Conservation (phyloP, 805 yeast species). For the Wickerhamomyces silvicola region DNA sequence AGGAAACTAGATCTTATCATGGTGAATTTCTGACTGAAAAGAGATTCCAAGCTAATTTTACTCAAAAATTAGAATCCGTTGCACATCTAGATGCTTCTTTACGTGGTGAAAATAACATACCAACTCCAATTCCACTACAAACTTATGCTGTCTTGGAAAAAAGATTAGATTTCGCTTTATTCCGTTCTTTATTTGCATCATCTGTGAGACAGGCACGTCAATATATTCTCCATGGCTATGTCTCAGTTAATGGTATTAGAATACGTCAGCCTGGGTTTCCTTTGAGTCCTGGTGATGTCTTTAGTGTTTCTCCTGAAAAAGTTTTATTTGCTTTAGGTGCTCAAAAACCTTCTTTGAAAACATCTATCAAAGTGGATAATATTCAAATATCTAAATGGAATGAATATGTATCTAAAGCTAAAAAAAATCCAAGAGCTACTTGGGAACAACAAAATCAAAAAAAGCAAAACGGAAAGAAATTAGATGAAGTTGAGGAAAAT, state of each 20-base stretch:
- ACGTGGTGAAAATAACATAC: slow-evolving; percentile 46
- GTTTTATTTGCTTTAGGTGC: slow-evolving; percentile 84
- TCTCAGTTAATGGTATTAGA: slow-evolving; percentile 75
- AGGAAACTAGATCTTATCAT: slow-evolving; percentile 90
- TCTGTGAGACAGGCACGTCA: slow-evolving; percentile 92
- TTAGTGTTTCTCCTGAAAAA: slow-evolving; percentile 77
- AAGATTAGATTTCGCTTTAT: slow-evolving; percentile 83
- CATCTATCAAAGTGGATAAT: slow-evolving; percentile 64
- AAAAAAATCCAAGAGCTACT: slow-evolving; percentile 36
- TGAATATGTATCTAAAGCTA: slow-evolving; percentile 53
- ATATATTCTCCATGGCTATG: slow-evolving; percentile 74
- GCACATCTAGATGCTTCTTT: slow-evolving; percentile 83
- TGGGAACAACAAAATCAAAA: slow-evolving; percentile 29
- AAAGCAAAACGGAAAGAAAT: slow-evolving; percentile 24
- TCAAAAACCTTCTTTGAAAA: slow-evolving; percentile 66
- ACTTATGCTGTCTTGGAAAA: slow-evolving; percentile 85
- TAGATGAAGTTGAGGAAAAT: slow-evolving; percentile 14
- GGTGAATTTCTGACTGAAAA: slow-evolving; percentile 89
- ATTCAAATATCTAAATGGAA: slow-evolving; percentile 74
- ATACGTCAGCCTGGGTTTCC: slow-evolving; percentile 76
- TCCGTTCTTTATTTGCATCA: slow-evolving; percentile 89
- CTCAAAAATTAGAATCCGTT: slow-evolving; percentile 68
- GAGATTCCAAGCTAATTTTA: slow-evolving; percentile 69
- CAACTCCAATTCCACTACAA: slow-evolving; percentile 82
- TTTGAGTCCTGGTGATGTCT: slow-evolving; percentile 79